phyloP scores from a whole-genome alignment of 2,329 filamentous ascomycete genomes.

The Grosmannia penicillata region DNA sequence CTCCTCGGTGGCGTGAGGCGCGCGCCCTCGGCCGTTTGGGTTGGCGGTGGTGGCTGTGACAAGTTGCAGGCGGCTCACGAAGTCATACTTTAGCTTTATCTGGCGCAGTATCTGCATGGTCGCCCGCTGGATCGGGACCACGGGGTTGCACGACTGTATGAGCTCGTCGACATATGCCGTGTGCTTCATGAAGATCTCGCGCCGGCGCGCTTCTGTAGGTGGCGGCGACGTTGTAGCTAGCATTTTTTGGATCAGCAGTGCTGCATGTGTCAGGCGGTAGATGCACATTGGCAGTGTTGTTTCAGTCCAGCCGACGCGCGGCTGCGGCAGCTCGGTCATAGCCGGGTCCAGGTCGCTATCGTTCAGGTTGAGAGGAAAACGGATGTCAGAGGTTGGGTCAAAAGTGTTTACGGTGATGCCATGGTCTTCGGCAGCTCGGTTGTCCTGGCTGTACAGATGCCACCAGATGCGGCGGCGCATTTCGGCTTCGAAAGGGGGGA shows the following conservation, averaged over 20 bases:
- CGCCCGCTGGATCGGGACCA: slow-evolving; percentile 23
- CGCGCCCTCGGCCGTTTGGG: background rate
- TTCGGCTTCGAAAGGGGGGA: slow-evolving; percentile 20
- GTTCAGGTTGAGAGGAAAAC: slow-evolving; percentile 36
- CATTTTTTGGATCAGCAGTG: slow-evolving; percentile 26
- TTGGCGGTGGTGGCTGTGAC: background rate
- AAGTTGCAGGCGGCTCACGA: slow-evolving; percentile 15
- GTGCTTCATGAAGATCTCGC: slow-evolving; percentile 3
- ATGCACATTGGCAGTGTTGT: slow-evolving; percentile 37
- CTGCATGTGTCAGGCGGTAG: slow-evolving; percentile 31
- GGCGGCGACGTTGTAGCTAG: background rate
- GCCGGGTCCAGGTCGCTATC: slow-evolving; percentile 29
- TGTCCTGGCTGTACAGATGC: slow-evolving; percentile 8
- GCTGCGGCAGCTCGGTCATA: slow-evolving; percentile 25
- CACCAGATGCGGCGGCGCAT: slow-evolving; percentile 12
- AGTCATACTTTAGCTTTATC: slow-evolving; percentile 14
- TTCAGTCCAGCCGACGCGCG: slow-evolving; percentile 33
- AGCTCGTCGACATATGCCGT: slow-evolving; percentile 32
- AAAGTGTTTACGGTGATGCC: slow-evolving; percentile 19
- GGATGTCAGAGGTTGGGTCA: slow-evolving; percentile 25
- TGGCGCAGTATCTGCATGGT: slow-evolving; percentile 12
- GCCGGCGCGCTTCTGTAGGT: slow-evolving; percentile 5
- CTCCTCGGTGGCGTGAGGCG: slow-evolving; percentile 7
- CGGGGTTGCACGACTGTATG: slow-evolving; percentile 32
- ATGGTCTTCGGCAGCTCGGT: slow-evolving; percentile 33